These are phyloP conservation scores for Talaromyces amestolkiae DNA, from an alignment of 2,329 filamentous ascomycete species.

Conservation along the genomic window DNA sequence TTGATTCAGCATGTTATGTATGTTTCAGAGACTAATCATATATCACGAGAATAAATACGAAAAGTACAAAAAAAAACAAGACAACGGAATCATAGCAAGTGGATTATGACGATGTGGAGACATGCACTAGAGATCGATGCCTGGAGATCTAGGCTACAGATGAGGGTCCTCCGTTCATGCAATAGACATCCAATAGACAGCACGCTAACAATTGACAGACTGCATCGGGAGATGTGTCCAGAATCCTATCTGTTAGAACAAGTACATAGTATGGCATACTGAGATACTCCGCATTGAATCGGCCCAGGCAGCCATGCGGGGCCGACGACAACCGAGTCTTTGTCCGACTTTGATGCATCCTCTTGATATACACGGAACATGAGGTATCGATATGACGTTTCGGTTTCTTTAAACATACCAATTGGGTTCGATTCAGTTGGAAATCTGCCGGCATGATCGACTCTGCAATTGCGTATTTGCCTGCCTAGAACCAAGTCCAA, in stretches of 20 bases:
- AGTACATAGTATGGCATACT: background rate
- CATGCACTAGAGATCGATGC: background rate
- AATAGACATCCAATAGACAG: background rate
- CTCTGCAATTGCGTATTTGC: background rate
- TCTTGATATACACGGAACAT: no score
- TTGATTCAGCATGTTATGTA: background rate
- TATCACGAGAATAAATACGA: background rate
- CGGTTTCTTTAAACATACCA: background rate
- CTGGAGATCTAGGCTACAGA: slow-evolving; percentile 5
- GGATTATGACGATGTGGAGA: background rate
- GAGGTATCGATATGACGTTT: background rate
- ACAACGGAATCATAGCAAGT: background rate
- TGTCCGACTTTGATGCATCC: background rate
- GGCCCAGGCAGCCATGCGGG: slow-evolving; percentile 8
- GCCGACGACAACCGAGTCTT: slow-evolving; percentile 1
- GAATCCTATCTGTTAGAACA: background rate
- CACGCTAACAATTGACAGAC: background rate
- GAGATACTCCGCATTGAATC: background rate
- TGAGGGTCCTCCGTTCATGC: background rate
- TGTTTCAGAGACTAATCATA: background rate
- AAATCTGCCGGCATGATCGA: background rate
- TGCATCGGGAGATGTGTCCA: background rate
- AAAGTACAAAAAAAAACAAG: background rate
- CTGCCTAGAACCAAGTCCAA: background rate
- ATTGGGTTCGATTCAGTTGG: background rate